Evolutionary conservation across 2,329 filamentous ascomycete genomes (phyloP).

Genomic region (Botrytis squamosa): DNA sequence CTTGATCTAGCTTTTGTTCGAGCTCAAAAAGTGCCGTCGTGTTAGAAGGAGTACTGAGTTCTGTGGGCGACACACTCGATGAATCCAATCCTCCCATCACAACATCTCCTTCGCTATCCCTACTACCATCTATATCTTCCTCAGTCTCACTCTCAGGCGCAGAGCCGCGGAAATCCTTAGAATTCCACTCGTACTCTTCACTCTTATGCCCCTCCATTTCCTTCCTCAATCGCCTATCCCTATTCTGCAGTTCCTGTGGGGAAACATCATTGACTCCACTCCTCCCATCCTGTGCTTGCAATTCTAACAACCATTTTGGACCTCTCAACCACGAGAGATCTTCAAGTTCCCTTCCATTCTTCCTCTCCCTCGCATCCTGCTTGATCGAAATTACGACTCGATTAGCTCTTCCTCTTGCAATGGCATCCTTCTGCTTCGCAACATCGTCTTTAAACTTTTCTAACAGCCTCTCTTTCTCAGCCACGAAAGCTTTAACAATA

Average conservation of each 20-base stretch:
- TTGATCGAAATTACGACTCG: background rate
- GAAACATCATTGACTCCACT: slow-evolving; percentile 20
- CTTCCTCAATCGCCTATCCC: slow-evolving; percentile 8
- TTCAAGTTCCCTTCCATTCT: background rate
- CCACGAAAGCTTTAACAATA: slow-evolving; percentile 26
- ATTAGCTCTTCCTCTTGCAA: background rate
- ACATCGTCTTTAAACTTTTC: background rate
- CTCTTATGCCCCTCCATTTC: slow-evolving; percentile 4
- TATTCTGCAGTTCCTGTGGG: slow-evolving; percentile 22
- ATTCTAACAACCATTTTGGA: background rate
- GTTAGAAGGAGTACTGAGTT: background rate
- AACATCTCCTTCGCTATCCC: slow-evolving; percentile 24
- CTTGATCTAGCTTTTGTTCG: slow-evolving; percentile 17
- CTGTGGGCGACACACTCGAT: background rate
- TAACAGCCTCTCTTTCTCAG: slow-evolving; percentile 19
- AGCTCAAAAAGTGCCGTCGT: slow-evolving; percentile 22
- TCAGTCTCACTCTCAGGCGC: background rate
- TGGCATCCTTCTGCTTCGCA: background rate
- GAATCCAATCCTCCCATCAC: slow-evolving; percentile 22
- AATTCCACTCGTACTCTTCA: slow-evolving; percentile 24
- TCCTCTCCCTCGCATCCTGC: slow-evolving; percentile 2
- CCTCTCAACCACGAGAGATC: background rate
- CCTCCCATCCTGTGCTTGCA: background rate
- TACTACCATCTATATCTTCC: slow-evolving; percentile 15
- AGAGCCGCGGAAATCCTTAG: background rate